A percentile compares a stretch with the other conserved stretches of the same genome.
Conservation (phyloP, 2,329 filamentous ascomycete species). For the Ophiocordyceps sinensis region DNA sequence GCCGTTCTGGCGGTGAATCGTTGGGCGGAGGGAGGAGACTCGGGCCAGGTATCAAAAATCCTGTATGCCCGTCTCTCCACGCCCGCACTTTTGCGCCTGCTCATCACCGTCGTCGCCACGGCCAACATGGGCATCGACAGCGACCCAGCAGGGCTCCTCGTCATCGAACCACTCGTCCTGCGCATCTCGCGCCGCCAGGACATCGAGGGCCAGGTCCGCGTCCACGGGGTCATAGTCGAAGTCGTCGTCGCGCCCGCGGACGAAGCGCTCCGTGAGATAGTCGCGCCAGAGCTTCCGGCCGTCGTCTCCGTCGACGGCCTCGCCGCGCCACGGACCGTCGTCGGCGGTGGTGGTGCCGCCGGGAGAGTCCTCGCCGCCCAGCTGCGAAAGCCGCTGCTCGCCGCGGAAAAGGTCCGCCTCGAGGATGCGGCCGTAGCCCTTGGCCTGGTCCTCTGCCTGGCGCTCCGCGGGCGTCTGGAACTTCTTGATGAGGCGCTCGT, state of each 20-base stretch:
- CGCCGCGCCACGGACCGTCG: constrained; percentile 14
- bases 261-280: constrained; percentile 60
- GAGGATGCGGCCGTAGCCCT: constrained; percentile 66
- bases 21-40: too few relatives aligned
- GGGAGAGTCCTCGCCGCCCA: too few relatives aligned
- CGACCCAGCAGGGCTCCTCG: constrained; percentile 55
- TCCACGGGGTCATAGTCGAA: constrained; percentile 67
- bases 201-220: constrained; percentile 56
- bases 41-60: constrained; percentile 43
- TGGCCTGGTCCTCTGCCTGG: constrained; percentile 54
- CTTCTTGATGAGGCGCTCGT: constrained; percentile 64
- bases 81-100: constrained; percentile 7
- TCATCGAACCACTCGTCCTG: constrained; percentile 71
- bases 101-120: not conserved
- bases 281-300: constrained; percentile 55
- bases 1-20: too few relatives aligned
- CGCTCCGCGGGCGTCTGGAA: constrained; percentile 64
- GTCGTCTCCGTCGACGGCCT: constrained; percentile 37
- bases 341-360: not conserved
- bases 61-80: constrained; percentile 56
- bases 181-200: constrained; percentile 39
- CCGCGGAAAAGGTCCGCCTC: constrained; percentile 65
- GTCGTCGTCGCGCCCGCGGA: constrained; percentile 60
- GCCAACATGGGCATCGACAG: not conserved
- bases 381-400: constrained; percentile 42